Conservation (phyloP, 306 rosid genomes). For the Castanea mollissima region DNA sequence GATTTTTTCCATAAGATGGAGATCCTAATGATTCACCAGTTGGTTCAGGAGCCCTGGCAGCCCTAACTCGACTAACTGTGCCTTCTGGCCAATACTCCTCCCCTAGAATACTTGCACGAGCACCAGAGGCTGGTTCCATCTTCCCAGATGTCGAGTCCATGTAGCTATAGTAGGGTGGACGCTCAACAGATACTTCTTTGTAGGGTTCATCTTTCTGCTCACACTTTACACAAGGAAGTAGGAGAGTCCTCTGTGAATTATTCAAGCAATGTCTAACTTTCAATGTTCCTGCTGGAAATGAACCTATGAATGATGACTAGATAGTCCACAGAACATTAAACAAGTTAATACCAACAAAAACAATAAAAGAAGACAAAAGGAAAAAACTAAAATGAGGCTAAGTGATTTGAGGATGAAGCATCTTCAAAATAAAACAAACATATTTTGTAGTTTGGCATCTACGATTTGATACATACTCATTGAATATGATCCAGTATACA, state of each 20-base stretch:
- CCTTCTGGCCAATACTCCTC: conserved; percentile 96
- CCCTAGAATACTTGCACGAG: conserved; percentile 91
- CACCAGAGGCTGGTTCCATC: conserved; percentile 98
- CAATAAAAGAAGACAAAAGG: not conserved
- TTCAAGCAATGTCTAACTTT: conserved; percentile 49
- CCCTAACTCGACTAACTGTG: conserved; percentile 76
- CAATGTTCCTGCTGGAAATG: conserved; percentile 52
- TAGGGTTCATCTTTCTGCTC: conserved; percentile 62
- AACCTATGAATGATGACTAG: conserved; percentile 60
- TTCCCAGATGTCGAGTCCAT: conserved; percentile 90
- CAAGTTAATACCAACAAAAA: conserved; percentile 27
- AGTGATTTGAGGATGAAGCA: not conserved
- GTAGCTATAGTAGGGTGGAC: conserved; percentile 80
- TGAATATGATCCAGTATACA: not conserved
- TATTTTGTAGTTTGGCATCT: not conserved
- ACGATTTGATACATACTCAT: not conserved
- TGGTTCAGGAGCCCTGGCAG: conserved; percentile 85
- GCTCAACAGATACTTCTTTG: conserved; percentile 62
- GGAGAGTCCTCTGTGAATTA: conserved; percentile 40
- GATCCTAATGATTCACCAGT: conserved; percentile 63
- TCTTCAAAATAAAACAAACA: not conserved
- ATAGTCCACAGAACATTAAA: conserved; percentile 20
- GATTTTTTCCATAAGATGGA: conserved; percentile 81
- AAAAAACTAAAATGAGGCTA: not conserved
- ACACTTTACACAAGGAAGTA: conserved; percentile 55